Conservation (phyloP, 768 basidiomycete species). For the Hygrocybe coccinea region DNA sequence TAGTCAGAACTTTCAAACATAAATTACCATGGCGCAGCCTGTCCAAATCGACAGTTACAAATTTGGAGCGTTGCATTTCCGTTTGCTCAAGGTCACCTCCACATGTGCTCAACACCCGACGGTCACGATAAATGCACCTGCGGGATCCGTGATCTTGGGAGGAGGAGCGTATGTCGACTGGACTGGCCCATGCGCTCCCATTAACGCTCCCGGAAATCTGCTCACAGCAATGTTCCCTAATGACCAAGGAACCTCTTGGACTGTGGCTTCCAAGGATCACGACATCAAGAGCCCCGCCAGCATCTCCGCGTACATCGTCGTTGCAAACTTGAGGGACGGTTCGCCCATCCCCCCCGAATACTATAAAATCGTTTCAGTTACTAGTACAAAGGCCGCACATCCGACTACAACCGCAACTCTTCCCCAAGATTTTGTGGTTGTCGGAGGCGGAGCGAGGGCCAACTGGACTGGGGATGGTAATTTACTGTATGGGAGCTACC, state of each 20-base stretch:
- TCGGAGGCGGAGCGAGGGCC: neutral
- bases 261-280: neutral
- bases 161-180: slow-evolving; percentile 1
- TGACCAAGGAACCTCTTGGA: neutral
- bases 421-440: neutral
- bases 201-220: neutral
- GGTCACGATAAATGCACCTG: neutral
- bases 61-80: neutral
- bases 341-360: too few species aligned
- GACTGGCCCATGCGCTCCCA: neutral
- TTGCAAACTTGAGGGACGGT: neutral
- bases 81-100: neutral
- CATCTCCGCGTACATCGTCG: neutral
- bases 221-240: neutral
- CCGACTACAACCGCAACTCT: neutral
- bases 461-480: neutral
- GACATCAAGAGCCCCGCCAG: neutral
- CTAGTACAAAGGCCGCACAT: neutral
- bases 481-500: neutral
- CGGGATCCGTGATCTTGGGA: neutral
- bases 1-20: too few species aligned
- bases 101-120: neutral
- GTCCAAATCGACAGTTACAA: too few species aligned
- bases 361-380: neutral
- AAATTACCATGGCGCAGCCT: too few species aligned